phyloP scores from a whole-genome alignment of 345 rosid genomes.

The Eucalyptus erythrocorys region DNA sequence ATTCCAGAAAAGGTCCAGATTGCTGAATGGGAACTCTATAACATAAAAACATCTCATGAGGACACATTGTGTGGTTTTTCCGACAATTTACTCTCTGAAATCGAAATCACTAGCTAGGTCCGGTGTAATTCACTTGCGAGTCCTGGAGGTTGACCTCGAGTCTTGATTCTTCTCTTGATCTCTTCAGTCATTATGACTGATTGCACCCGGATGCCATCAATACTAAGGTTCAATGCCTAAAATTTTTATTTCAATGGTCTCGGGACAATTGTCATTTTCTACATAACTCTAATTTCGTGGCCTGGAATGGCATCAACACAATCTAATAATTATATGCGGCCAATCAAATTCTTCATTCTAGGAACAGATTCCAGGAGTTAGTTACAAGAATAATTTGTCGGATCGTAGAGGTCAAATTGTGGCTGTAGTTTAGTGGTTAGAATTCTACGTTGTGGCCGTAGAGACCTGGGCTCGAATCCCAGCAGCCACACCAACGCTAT shows the following conservation, averaged over 20 bases:
- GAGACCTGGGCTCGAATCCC: slow-evolving; percentile 93
- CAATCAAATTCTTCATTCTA: background rate
- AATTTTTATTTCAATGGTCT: background rate
- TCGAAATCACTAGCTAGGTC: background rate
- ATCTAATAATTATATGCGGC: background rate
- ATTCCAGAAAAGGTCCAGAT: background rate
- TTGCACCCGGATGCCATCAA: rapidly evolving
- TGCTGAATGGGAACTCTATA: background rate
- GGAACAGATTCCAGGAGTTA: too few species aligned
- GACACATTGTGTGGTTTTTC: background rate
- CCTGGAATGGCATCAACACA: background rate
- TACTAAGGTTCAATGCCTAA: background rate
- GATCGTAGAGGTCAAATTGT: rapidly evolving
- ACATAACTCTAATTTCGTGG: background rate
- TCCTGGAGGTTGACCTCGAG: background rate
- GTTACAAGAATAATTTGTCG: rapidly evolving
- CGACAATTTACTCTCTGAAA: background rate
- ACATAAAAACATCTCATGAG: background rate
- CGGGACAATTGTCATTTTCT: background rate
- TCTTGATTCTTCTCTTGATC: background rate
- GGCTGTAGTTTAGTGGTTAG: slow-evolving; percentile 75
- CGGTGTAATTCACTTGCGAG: background rate
- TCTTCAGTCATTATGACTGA: background rate
- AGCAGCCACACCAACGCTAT: slow-evolving; percentile 42
- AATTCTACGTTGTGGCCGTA: slow-evolving; percentile 86